Percentiles rank a stretch among this genome's conserved stretches.
Evolutionary conservation across 768 basidiomycete genomes (phyloP).

Genomic region (Podaxis sp.): DNA sequence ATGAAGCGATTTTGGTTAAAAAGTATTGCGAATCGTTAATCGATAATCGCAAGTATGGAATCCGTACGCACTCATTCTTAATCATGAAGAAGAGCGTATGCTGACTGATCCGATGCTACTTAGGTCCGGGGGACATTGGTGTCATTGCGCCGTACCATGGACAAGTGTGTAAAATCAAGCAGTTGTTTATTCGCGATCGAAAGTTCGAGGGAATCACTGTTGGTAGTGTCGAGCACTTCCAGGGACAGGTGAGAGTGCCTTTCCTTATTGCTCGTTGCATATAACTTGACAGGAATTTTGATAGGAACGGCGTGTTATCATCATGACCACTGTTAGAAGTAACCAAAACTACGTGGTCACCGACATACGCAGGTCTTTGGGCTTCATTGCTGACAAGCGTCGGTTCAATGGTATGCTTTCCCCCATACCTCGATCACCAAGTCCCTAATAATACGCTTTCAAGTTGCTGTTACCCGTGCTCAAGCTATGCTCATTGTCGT

Average conservation of each 20-base stretch:
- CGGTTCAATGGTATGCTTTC: conserved; percentile 51
- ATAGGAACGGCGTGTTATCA: conserved; percentile 57
- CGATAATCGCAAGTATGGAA: conserved; percentile 34
- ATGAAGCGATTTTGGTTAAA: conserved; percentile 52
- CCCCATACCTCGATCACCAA: too few species aligned
- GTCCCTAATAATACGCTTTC: too few species aligned
- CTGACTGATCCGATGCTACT: neutral
- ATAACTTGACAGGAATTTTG: conserved; percentile 4
- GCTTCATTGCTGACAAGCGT: conserved; percentile 55
- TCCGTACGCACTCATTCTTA: conserved; percentile 33
- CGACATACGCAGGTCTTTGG: conserved; percentile 53
- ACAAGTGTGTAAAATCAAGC: conserved; percentile 54
- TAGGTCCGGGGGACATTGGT: conserved; percentile 50
- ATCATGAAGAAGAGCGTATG: neutral
- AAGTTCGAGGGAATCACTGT: conserved; percentile 49
- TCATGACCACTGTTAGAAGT: conserved; percentile 60
- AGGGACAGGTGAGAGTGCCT: conserved; percentile 51
- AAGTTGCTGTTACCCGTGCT: conserved; percentile 47
- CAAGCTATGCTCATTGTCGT: conserved; percentile 58
- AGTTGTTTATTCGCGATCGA: conserved; percentile 30
- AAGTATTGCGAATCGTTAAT: conserved; percentile 41
- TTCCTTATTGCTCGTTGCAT: conserved; percentile 1
- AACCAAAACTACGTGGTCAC: conserved; percentile 47
- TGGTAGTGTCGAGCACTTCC: conserved; percentile 69
- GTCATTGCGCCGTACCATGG: conserved; percentile 71